phyloP scores from a whole-genome alignment of 1,139 yeast genomes.

The Oligophagozyma castellii region DNA sequence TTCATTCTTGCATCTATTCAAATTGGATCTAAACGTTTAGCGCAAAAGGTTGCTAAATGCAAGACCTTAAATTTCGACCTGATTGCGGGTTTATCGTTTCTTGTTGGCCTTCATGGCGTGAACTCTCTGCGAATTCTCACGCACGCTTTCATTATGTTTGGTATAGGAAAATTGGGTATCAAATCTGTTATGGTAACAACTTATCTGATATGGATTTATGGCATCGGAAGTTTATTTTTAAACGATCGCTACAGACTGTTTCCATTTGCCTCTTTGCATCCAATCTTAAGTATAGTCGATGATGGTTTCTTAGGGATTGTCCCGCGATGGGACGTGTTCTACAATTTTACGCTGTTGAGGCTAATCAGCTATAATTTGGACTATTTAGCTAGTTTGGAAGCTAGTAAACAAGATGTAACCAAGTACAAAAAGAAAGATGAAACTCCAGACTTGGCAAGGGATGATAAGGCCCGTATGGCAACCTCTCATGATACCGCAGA shows the following conservation, averaged over 20 bases:
- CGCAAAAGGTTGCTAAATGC: conserved; percentile 13
- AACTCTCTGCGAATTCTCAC: conserved; percentile 46
- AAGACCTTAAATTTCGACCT: conserved; percentile 40
- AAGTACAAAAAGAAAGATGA: conserved; percentile 2
- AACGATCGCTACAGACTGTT: conserved; percentile 54
- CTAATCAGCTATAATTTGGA: conserved; percentile 78
- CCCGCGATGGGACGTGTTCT: conserved; percentile 90
- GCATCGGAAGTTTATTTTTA: conserved; percentile 58
- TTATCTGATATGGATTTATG: conserved; percentile 61
- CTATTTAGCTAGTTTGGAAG: conserved; percentile 37
- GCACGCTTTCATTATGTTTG: conserved; percentile 44
- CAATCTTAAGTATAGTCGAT: conserved; percentile 36
- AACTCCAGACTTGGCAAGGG: conserved; percentile 10
- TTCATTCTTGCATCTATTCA: conserved; percentile 43
- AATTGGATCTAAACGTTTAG: conserved; percentile 32
- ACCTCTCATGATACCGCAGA: conserved; percentile 48
- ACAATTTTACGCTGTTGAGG: conserved; percentile 75
- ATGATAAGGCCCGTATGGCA: conserved; percentile 55
- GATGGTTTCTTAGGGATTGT: conserved; percentile 56
- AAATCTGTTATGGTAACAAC: conserved; percentile 15
- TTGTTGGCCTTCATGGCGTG: conserved; percentile 71
- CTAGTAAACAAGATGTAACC: conserved; percentile 3
- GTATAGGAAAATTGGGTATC: conserved; percentile 31
- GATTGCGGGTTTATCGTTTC: conserved; percentile 52
- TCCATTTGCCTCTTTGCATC: conserved; percentile 32